Percentiles rank a stretch among this genome's conserved stretches.
phyloP scores from a whole-genome alignment of 768 basidiomycete genomes.

The Pisolithus microcarpus region DNA sequence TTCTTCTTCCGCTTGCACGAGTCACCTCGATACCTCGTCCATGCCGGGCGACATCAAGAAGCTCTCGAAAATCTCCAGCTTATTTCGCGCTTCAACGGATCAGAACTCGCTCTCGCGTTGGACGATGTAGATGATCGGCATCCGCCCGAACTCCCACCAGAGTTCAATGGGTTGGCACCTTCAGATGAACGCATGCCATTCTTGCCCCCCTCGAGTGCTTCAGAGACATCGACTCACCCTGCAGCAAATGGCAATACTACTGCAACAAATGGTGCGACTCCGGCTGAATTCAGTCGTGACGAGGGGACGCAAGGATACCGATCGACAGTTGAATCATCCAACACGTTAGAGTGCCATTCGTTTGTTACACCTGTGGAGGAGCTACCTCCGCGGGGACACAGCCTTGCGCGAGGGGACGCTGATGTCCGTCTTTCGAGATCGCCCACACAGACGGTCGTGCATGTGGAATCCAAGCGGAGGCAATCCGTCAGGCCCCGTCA shows the following conservation, averaged over 20 bases:
- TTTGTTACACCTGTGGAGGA: constrained; percentile 21
- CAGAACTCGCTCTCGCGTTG: constrained; percentile 55
- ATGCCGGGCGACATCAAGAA: constrained; percentile 77
- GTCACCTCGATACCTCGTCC: constrained; percentile 88
- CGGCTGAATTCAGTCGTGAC: constrained; percentile 9
- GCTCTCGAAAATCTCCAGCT: constrained; percentile 76
- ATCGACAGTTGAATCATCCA: constrained; percentile 25
- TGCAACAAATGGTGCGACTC: not conserved
- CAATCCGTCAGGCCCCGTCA: not conserved
- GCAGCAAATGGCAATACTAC: constrained; percentile 10
- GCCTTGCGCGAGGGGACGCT: constrained; percentile 26
- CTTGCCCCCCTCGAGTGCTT: constrained; percentile 9
- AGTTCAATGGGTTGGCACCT: constrained; percentile 6
- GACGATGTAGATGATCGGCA: constrained; percentile 58
- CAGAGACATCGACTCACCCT: constrained; percentile 5
- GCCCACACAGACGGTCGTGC: constrained; percentile 5
- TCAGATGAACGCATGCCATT: constrained; percentile 24
- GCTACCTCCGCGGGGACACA: constrained; percentile 17
- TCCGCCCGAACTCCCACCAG: constrained; percentile 15
- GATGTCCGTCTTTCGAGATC: constrained; percentile 3
- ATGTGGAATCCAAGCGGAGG: constrained; percentile 14
- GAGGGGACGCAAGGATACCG: constrained; percentile 21
- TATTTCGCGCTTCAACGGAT: constrained; percentile 84
- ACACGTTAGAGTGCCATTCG: constrained; percentile 19
- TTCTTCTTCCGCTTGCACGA: constrained; percentile 90